phyloP scores from a whole-genome alignment of 1,139 yeast genomes.

The Hemisphaericaspora xylanilytica region DNA sequence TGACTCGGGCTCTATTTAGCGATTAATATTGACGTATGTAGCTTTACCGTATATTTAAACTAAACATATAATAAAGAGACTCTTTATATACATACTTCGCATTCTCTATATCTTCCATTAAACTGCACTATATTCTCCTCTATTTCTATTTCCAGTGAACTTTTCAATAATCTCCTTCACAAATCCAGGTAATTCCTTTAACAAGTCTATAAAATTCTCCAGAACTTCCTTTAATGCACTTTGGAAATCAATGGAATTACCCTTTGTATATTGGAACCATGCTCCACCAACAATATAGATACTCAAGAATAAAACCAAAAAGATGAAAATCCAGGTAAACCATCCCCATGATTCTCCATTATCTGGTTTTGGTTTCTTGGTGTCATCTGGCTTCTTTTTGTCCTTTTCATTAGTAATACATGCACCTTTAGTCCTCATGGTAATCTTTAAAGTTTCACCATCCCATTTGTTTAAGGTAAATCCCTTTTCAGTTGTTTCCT shows the following conservation, averaged over 20 bases:
- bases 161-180: constrained; percentile 66
- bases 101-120: constrained; percentile 23
- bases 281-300: constrained; percentile 77
- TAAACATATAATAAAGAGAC: background rate
- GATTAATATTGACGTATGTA: no score
- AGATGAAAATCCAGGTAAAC: constrained; percentile 72
- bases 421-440: constrained; percentile 36
- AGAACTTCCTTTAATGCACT: constrained; percentile 67
- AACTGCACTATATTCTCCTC: constrained; percentile 93
- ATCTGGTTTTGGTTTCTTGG: constrained; percentile 26
- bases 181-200: constrained; percentile 69
- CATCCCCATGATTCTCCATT: constrained; percentile 65
- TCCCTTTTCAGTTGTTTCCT: constrained; percentile 36
- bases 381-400: constrained; percentile 20
- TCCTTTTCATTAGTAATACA: constrained; percentile 32
- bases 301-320: constrained; percentile 64
- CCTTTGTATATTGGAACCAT: constrained; percentile 64
- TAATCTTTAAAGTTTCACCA: constrained; percentile 24
- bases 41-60: no score
- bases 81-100: no score
- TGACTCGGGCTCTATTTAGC: no score
- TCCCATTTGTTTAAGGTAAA: constrained; percentile 33
- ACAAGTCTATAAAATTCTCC: constrained; percentile 60
- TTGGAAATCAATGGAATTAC: constrained; percentile 50
- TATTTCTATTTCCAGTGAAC: constrained; percentile 61